Evolutionary conservation across 164 flowering plant genomes (phyloP).

Genomic region (Sedum album): DNA sequence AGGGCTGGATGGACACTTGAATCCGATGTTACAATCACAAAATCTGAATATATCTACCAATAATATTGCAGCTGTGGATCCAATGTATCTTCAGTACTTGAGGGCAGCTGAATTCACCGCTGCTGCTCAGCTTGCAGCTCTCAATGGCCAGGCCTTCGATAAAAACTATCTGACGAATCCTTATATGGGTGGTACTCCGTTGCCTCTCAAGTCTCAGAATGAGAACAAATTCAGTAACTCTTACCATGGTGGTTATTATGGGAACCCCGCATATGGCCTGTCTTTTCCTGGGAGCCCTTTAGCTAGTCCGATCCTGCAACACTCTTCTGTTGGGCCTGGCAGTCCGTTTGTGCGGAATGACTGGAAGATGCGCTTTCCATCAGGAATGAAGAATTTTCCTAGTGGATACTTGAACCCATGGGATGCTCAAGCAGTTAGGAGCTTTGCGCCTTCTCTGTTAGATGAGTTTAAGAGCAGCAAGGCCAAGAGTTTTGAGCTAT

Average conservation of each 20-base stretch:
- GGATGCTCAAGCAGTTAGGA: slow-evolving; percentile 45
- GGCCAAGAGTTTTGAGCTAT: slow-evolving; percentile 67
- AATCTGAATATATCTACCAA: slow-evolving; percentile 28
- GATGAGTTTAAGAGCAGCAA: slow-evolving; percentile 87
- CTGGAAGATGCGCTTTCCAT: slow-evolving; percentile 40
- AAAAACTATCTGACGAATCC: slow-evolving; percentile 50
- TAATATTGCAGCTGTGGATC: slow-evolving; percentile 45
- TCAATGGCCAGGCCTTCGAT: slow-evolving; percentile 52
- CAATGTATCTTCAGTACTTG: slow-evolving; percentile 58
- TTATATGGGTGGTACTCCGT: slow-evolving; percentile 45
- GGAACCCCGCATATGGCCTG: slow-evolving; percentile 54
- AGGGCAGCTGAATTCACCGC: slow-evolving; percentile 53
- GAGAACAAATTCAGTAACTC: slow-evolving; percentile 40
- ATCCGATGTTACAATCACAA: slow-evolving; percentile 26
- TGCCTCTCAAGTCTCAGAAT: slow-evolving; percentile 75
- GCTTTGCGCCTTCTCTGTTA: slow-evolving; percentile 51
- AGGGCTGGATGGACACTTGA: slow-evolving; percentile 31
- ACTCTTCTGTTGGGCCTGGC: slow-evolving; percentile 60
- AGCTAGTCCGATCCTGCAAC: slow-evolving; percentile 47
- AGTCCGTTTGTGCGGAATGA: slow-evolving; percentile 73
- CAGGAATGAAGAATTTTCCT: slow-evolving; percentile 54
- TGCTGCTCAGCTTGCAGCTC: slow-evolving; percentile 44
- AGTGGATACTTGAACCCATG: slow-evolving; percentile 63
- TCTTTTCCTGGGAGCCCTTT: slow-evolving; percentile 76
- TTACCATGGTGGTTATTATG: slow-evolving; percentile 62